phyloP scores from a whole-genome alignment of 208 protist species.

The Crithidia acanthocephali region DNA sequence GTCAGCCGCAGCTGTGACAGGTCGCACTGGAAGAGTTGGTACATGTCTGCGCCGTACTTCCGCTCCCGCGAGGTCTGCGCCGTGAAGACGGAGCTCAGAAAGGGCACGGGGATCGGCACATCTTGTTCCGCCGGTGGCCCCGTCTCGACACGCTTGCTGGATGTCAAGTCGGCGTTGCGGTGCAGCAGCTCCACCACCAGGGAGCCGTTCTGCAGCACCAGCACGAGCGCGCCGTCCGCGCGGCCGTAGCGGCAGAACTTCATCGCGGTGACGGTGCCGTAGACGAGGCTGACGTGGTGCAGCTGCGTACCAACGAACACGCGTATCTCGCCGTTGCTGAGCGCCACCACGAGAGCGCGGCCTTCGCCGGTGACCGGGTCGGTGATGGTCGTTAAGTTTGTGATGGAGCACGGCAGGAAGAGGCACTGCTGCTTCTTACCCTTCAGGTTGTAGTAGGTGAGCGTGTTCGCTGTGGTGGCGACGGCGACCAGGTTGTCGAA shows the following conservation, averaged over 20 bases:
- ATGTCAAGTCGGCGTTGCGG: constrained; percentile 71
- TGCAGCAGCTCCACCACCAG: constrained; percentile 94
- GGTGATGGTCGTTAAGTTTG: constrained; percentile 70
- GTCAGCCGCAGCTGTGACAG: constrained; percentile 86
- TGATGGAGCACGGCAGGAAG: constrained; percentile 75
- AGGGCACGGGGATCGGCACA: constrained; percentile 91
- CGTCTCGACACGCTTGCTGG: constrained; percentile 29
- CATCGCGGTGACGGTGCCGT: constrained; percentile 87
- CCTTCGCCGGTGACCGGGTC: constrained; percentile 63
- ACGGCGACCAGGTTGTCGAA: constrained; percentile 90
- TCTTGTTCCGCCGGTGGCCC: constrained; percentile 93
- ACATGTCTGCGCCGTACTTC: constrained; percentile 85
- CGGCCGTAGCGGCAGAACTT: constrained; percentile 93
- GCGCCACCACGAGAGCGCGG: constrained; percentile 86
- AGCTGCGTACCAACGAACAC: constrained; percentile 92
- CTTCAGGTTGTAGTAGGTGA: constrained; percentile 93
- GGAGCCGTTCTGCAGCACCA: constrained; percentile 89
- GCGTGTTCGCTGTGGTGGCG: constrained; percentile 84
- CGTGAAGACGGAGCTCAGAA: constrained; percentile 94
- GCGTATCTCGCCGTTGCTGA: constrained; percentile 91
- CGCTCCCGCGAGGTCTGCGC: constrained; percentile 93
- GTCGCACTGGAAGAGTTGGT: constrained; percentile 93
- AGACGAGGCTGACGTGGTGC: constrained; percentile 77
- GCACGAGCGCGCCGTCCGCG: constrained; percentile 88
- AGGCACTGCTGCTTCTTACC: constrained; percentile 86